A percentile compares a stretch with the other conserved stretches of the same genome.
These are phyloP conservation scores for Rhodosporidiobolus sp. DNA, from an alignment of 768 basidiomycete genomes.

Conservation along the genomic window DNA sequence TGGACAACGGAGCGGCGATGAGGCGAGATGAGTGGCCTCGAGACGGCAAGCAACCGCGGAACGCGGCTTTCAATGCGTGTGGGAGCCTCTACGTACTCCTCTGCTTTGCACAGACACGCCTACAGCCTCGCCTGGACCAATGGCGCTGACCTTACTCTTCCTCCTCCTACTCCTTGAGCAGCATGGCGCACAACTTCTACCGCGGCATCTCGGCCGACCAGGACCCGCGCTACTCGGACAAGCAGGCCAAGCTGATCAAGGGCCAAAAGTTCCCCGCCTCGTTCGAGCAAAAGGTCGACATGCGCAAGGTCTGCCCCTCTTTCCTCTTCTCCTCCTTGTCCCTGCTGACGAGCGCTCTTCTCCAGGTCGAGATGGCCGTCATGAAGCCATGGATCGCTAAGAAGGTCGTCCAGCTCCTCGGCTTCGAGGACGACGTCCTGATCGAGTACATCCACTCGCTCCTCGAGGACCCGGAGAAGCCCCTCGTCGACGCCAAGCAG, in stretches of 20 bases:
- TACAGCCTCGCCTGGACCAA: too few relatives aligned
- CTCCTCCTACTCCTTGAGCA: not conserved
- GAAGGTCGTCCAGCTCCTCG: conserved; percentile 82
- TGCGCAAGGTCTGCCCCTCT: conserved; percentile 30
- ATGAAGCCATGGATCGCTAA: conserved; percentile 94
- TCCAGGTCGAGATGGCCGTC: conserved; percentile 79
- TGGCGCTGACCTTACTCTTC: too few relatives aligned
- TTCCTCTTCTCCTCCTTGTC: not conserved
- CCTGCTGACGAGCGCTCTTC: conserved; percentile 56
- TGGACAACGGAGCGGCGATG: too few relatives aligned
- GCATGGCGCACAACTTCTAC: too few relatives aligned
- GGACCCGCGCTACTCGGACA: conserved; percentile 29
- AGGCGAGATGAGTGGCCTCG: too few relatives aligned
- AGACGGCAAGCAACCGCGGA: too few relatives aligned
- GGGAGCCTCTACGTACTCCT: too few relatives aligned
- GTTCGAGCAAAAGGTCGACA: conserved; percentile 44
- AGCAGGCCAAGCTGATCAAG: conserved; percentile 10
- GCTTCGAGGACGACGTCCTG: conserved; percentile 94
- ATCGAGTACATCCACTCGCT: conserved; percentile 95
- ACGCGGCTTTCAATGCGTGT: too few relatives aligned
- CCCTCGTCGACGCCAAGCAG: conserved; percentile 88
- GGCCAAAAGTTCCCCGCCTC: conserved; percentile 34
- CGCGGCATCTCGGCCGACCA: not conserved
- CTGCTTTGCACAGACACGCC: too few relatives aligned
- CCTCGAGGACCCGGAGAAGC: conserved; percentile 76